These are phyloP conservation scores for Gamsiella multidivaricata DNA, from an alignment of 192 early-diverging fungal species.

Conservation along the genomic window DNA sequence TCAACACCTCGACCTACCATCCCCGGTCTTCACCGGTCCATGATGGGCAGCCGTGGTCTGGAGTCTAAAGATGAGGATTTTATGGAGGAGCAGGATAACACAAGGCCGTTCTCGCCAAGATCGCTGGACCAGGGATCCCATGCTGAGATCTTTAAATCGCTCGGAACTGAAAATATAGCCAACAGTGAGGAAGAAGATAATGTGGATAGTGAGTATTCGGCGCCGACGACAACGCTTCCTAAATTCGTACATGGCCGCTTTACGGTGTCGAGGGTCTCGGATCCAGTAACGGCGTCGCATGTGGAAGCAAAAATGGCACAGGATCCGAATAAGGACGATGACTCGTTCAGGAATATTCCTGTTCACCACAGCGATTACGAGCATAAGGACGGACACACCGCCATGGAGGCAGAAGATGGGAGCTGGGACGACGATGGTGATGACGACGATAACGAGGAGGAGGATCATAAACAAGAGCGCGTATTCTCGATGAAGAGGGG, in stretches of 20 bases:
- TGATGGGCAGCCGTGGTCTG: conserved; percentile 24
- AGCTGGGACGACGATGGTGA: background rate
- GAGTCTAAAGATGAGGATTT: background rate
- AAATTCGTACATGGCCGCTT: conserved; percentile 27
- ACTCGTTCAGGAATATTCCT: conserved; percentile 27
- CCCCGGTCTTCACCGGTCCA: conserved; percentile 27
- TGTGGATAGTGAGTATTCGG: background rate
- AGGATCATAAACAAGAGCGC: conserved; percentile 27
- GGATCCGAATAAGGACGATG: conserved; percentile 29
- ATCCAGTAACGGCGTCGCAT: background rate
- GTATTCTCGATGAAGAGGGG: conserved; percentile 11
- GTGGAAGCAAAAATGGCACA: conserved; percentile 9
- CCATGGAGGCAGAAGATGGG: background rate
- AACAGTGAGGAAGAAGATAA: background rate
- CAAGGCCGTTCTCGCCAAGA: too few relatives aligned
- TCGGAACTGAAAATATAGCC: background rate
- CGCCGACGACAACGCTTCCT: conserved; percentile 8
- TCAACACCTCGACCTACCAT: conserved; percentile 35
- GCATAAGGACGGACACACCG: background rate
- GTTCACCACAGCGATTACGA: conserved; percentile 31
- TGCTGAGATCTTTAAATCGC: background rate
- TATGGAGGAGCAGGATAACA: background rate
- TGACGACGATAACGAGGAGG: background rate
- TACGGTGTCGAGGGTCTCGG: background rate
- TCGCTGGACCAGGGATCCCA: conserved; percentile 42